Conservation (phyloP, 2,329 filamentous ascomycete genomes). For the Macrophomina tecta region DNA sequence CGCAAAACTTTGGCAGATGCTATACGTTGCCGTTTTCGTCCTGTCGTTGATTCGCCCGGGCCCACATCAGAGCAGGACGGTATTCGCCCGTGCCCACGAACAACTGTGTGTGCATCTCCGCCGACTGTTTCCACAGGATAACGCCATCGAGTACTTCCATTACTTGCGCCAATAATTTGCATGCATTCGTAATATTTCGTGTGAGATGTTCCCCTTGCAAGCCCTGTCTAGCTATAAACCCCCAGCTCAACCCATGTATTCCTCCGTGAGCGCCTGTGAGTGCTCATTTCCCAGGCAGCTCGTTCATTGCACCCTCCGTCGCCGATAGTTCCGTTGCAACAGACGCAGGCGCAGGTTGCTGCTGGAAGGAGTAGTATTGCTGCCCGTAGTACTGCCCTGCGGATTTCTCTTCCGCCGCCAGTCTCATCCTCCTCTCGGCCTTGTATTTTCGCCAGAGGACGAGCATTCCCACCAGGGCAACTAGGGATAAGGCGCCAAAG, state of each 20-base stretch:
- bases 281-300: neutral
- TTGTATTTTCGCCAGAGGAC: conserved; percentile 5
- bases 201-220: too few species aligned
- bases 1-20: neutral
- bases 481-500: neutral
- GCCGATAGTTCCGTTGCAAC: neutral
- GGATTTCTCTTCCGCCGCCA: neutral
- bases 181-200: neutral
- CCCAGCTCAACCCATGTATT: too few species aligned
- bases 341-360: neutral
- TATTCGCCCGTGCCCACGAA: too few species aligned
- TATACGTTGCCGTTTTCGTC: too few species aligned
- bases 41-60: too few species aligned
- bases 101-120: too few species aligned
- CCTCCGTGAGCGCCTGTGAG: too few species aligned
- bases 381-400: neutral
- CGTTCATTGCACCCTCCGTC: neutral
- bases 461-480: neutral
- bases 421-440: neutral
- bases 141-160: neutral
- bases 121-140: neutral
- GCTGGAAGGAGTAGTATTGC: neutral
- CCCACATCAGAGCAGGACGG: too few species aligned
- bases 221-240: too few species aligned
- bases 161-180: neutral